Evolutionary conservation across 345 rosid species (phyloP), one percentile per base, ranked within the genome.

Genomic region (Eucalyptus lansdowneana): DNA sequence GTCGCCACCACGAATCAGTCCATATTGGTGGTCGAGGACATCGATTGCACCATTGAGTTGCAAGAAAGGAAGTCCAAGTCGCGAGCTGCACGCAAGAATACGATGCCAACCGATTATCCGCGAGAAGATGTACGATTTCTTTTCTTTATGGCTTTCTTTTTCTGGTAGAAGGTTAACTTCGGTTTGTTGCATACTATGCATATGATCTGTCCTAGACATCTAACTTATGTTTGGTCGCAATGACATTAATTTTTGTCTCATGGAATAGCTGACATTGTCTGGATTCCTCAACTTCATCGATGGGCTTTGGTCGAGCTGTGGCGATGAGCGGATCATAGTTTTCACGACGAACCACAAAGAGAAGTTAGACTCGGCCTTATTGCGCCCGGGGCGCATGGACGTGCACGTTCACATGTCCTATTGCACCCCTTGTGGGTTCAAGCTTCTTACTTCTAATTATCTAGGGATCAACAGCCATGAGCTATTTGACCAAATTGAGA

Each of bases 321-420:
- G 98, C 5, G 96, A 97, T 40, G 97, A 96, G 88, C 90, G 97
- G 86, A 95, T 97, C 21, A 96, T 97, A 91, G 90, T 95, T 25
- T 97, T 97, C 92, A 97, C 99, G 1, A 96, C 96, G 44, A 97
- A 95, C 90, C 93, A 93, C 87, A 97, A 94, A 89, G 98, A 97
- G n/a, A 93, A 90, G 81, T 91, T 96, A 16, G 99, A 97, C 89
- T 95, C 94, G 24, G 97, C 96, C 31, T 47, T 97, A 87, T 91
- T 96, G 44, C 92, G 98, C 12, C 98, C 98, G 96, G 98, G 42
- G 29, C 94, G 99, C 11, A 95, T 97, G 95, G 99, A 97, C 89
- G 94, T 97, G 95, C 97, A 95, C 87, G 89, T 96, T 40, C 96
- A 95, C 94, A 95, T 96, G 98, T 95, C 96, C 62, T 95, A 95